Evolutionary conservation across 2,329 filamentous ascomycete genomes (phyloP), one percentile per base, ranked within the genome.

Genomic region (Apiospora arundinis): DNA sequence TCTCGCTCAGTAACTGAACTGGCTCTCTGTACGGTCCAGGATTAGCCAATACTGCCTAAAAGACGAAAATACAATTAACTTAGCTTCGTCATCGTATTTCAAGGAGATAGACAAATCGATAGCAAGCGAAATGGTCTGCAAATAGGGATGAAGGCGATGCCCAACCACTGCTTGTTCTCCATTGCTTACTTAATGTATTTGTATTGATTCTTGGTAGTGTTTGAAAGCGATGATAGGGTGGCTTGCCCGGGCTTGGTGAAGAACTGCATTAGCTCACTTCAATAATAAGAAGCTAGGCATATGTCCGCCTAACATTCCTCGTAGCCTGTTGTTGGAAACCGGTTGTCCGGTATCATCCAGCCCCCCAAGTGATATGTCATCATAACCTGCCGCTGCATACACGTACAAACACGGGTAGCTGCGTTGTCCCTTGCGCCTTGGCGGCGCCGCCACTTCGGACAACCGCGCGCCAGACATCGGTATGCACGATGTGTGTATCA

Each of bases 391-490:
- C 37, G 52, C 21, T 40, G 56, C 56, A 63, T 48, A 48, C 45
- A n/a, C n/a, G 45, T 21, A 52, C n/a, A 63, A 9, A 63, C 40
- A 40, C 21, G 56, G 56, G 56, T 40, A 18, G 56, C 21, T 63
- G 32, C 32, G 56, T 21, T 60, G 52, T 60, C 28, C 49, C 49
- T 52, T 16, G 23, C n/a, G 48, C 48, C 48, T 28, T 56, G 28
- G 52, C 52, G 52, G 28, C 52, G 56, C 32, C 56, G 56, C 56
- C 56, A 40, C 21, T 63, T 23, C 32, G 56, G 56, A 63, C 18
- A 63, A 63, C 56, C 56, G 56, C 21, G 32, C 56, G 32, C 56
- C 56, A 63, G 28, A 18, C 28, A 21, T 40, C 56, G 32, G 18
- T 63, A 23, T 40, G 32, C 56, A 63, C 2, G 32, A 40, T 32